These are phyloP conservation scores for Rostrohypoxylon terebratum DNA, from an alignment of 495 filamentous ascomycete species.

Conservation along the genomic window DNA sequence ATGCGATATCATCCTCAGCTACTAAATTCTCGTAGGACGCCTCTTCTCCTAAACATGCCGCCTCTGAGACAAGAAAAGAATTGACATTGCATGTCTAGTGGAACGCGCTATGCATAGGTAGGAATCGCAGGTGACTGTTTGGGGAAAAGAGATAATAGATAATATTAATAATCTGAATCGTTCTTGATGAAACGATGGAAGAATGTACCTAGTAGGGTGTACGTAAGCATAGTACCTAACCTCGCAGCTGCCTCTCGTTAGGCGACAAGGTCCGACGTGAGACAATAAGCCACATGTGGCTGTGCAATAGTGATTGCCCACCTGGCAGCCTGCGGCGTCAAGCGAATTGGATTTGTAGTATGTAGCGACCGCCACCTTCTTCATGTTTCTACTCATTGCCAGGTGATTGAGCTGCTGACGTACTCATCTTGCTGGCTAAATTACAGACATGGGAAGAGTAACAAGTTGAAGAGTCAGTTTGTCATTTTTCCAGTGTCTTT, in stretches of 20 bases:
- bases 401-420: constrained; percentile 42
- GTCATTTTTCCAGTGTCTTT: neutral
- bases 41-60: neutral
- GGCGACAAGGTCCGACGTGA: neutral
- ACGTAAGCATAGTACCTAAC: constrained; percentile 7
- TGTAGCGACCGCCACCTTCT: constrained; percentile 32
- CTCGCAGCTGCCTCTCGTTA: neutral
- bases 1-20: neutral
- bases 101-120: neutral
- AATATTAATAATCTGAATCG: neutral
- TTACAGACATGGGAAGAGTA: constrained; percentile 13
- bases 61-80: neutral
- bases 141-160: neutral
- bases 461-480: constrained; percentile 9
- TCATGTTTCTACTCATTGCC: constrained; percentile 26
- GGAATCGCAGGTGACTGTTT: neutral
- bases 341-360: neutral
- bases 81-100: neutral
- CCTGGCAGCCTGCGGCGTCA: no score
- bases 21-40: neutral
- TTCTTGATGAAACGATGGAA: neutral
- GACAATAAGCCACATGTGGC: constrained; percentile 26
- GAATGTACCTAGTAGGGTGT: no score
- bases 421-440: constrained; percentile 52
- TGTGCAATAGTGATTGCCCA: constrained; percentile 3